These are phyloP conservation scores for Epichloe coenophiala DNA, from an alignment of 2,329 filamentous ascomycete species.

Conservation along the genomic window DNA sequence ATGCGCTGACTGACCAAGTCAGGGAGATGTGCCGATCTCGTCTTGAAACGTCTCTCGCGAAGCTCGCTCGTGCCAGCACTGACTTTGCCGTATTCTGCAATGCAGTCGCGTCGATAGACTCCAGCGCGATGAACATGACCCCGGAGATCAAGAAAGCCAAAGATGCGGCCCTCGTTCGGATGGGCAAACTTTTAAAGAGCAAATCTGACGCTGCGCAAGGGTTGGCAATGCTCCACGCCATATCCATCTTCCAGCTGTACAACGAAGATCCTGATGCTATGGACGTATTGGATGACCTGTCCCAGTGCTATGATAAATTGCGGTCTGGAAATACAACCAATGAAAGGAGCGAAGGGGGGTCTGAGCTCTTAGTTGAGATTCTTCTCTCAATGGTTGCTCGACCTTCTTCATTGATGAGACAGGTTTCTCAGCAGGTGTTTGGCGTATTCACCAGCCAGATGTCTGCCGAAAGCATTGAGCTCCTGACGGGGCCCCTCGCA, in stretches of 20 bases:
- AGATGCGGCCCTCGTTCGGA: constrained; percentile 35
- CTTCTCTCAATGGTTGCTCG: constrained; percentile 81
- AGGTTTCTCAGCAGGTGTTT: constrained; percentile 81
- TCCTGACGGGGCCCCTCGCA: constrained; percentile 53
- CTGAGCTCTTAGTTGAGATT: constrained; percentile 72
- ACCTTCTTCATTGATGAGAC: constrained; percentile 70
- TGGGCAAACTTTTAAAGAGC: constrained; percentile 38
- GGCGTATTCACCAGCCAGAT: constrained; percentile 66
- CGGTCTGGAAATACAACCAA: constrained; percentile 34
- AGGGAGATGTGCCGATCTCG: constrained; percentile 40
- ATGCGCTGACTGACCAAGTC: constrained; percentile 35
- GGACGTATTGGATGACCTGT: constrained; percentile 69
- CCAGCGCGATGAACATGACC: constrained; percentile 39
- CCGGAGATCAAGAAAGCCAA: constrained; percentile 39
- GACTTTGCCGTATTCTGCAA: constrained; percentile 40
- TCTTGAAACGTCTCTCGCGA: constrained; percentile 45
- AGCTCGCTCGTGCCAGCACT: constrained; percentile 38
- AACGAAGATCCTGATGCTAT: constrained; percentile 80
- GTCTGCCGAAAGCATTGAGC: constrained; percentile 56
- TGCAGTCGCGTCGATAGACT: constrained; percentile 39
- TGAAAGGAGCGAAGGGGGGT: constrained; percentile 39
- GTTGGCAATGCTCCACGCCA: constrained; percentile 67
- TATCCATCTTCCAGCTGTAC: constrained; percentile 80
- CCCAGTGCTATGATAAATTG: constrained; percentile 57
- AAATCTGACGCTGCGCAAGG: constrained; percentile 38